Percentiles rank a stretch among this genome's conserved stretches.
phyloP scores from a whole-genome alignment of 1,284 basidiomycete genomes.

The Schizophyllum commune region DNA sequence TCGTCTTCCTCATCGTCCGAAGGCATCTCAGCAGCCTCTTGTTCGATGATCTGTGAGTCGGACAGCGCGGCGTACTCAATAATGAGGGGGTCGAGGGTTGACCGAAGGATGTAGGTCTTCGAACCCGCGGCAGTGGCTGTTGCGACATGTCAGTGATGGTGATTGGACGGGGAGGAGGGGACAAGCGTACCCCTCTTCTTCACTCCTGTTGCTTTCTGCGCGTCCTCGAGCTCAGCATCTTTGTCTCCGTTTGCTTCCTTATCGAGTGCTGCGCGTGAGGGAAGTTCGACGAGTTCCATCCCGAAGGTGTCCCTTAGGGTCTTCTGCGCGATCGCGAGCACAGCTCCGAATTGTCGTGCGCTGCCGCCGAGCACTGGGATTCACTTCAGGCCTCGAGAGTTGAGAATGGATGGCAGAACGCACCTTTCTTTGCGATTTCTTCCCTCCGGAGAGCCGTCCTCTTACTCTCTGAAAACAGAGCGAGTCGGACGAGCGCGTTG shows the following conservation, averaged over 20 bases:
- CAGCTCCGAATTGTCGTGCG: conserved; percentile 46
- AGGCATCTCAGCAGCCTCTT: conserved; percentile 40
- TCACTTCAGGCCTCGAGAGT: not conserved
- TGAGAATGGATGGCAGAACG: conserved; percentile 2
- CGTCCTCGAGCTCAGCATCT: conserved; percentile 39
- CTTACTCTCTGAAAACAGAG: conserved; percentile 63
- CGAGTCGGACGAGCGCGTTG: conserved; percentile 60
- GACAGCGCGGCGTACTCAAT: conserved; percentile 51
- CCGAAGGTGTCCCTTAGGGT: conserved; percentile 57
- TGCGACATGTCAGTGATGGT: not conserved
- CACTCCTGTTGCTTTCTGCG: conserved; percentile 41
- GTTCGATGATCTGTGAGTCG: conserved; percentile 48
- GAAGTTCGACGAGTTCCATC: conserved; percentile 72
- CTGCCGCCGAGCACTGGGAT: conserved; percentile 50
- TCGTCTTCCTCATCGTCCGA: conserved; percentile 29
- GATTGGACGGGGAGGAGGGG: not conserved
- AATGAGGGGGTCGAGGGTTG: conserved; percentile 44
- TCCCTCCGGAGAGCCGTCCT: conserved; percentile 56
- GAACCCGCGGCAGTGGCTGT: conserved; percentile 49
- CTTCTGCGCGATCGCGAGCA: conserved; percentile 52
- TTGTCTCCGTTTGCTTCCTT: conserved; percentile 29
- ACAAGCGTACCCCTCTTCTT: conserved; percentile 37
- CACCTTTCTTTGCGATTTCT: conserved; percentile 74
- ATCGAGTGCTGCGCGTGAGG: conserved; percentile 49
- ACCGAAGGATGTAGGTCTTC: conserved; percentile 72